phyloP scores from a whole-genome alignment of 129 eudicot genomes.

The Flaveria robusta region DNA sequence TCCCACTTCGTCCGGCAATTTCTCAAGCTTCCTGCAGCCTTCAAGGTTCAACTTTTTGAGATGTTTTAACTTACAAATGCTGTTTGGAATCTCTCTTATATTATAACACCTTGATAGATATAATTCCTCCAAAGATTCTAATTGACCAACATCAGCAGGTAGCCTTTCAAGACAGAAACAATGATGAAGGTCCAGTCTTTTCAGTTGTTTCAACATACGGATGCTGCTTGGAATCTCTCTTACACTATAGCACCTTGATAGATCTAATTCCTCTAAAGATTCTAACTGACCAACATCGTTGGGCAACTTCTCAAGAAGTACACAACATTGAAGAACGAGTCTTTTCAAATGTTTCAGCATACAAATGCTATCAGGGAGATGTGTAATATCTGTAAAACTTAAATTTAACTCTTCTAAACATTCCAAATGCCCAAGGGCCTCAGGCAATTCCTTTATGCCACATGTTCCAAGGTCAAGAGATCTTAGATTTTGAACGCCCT shows the following conservation, averaged over 20 bases:
- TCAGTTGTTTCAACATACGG: neutral
- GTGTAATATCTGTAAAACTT: neutral
- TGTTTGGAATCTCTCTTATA: neutral
- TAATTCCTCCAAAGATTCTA: neutral
- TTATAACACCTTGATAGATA: neutral
- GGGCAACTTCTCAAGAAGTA: neutral
- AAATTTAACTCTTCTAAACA: neutral
- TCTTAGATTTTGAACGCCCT: neutral
- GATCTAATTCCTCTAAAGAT: neutral
- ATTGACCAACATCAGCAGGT: neutral
- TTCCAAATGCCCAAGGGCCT: constrained; percentile 1
- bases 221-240: neutral
- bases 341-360: neutral
- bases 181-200: neutral
- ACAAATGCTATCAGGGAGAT: constrained; percentile 1
- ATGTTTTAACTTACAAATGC: neutral
- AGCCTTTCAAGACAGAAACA: neutral
- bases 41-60: neutral
- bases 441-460: neutral
- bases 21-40: neutral
- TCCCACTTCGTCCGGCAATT: neutral
- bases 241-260: neutral
- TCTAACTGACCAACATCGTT: neutral
- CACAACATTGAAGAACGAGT: neutral
- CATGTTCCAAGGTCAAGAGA: neutral